These are phyloP conservation scores for Fusarium scirpi DNA, from an alignment of 2,329 filamentous ascomycete species.

Conservation along the genomic window DNA sequence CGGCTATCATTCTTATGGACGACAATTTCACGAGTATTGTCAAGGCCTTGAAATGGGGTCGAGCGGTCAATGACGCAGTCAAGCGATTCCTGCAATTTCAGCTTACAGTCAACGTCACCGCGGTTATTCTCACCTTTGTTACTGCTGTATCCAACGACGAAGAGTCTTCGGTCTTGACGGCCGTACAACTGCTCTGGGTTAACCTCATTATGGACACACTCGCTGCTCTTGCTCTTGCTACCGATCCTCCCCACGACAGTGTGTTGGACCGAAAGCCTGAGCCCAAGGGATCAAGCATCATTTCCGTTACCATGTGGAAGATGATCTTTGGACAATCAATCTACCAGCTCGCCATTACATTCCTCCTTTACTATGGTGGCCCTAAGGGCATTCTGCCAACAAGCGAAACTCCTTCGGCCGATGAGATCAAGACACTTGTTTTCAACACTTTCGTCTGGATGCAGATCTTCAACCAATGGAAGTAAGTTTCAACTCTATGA, in stretches of 20 bases:
- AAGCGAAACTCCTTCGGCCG: conserved; percentile 58
- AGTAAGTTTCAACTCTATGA: conserved; percentile 66
- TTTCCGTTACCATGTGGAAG: conserved; percentile 97
- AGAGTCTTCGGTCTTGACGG: conserved; percentile 82
- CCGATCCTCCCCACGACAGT: conserved; percentile 86
- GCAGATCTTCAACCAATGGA: conserved; percentile 99
- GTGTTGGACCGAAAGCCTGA: conserved; percentile 82
- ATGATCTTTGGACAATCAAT: conserved; percentile 96
- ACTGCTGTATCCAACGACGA: conserved; percentile 79
- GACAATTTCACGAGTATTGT: conserved; percentile 91
- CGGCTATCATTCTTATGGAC: conserved; percentile 87
- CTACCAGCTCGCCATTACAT: conserved; percentile 84
- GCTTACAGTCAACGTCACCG: conserved; percentile 91
- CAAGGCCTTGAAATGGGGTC: conserved; percentile 84
- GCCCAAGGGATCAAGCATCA: conserved; percentile 69
- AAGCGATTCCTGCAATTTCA: conserved; percentile 83
- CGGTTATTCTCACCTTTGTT: conserved; percentile 87
- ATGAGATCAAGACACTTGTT: conserved; percentile 80
- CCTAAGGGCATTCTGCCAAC: conserved; percentile 52
- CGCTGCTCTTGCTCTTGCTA: conserved; percentile 87
- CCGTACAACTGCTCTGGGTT: conserved; percentile 94
- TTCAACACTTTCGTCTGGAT: conserved; percentile 99
- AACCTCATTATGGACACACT: conserved; percentile 98
- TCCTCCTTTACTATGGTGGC: conserved; percentile 85
- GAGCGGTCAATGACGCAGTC: conserved; percentile 80